These are phyloP conservation scores for Aspergillus chevalieri DNA, from an alignment of 2,329 filamentous ascomycete species.

Conservation along the genomic window DNA sequence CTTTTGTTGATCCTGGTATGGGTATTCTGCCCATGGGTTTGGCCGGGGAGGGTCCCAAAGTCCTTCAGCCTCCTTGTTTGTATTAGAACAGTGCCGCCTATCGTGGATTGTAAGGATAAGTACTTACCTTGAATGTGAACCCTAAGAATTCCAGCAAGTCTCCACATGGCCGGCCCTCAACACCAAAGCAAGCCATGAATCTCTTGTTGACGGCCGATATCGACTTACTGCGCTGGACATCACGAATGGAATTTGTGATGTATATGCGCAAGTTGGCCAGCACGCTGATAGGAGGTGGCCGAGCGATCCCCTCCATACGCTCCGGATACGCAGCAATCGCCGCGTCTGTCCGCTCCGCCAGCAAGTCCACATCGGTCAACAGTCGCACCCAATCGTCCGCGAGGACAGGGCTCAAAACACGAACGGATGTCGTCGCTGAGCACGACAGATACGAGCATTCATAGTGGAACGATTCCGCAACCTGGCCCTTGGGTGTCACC, in stretches of 20 bases:
- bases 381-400: constrained; percentile 42
- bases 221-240: constrained; percentile 44
- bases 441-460: constrained; percentile 56
- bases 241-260: constrained; percentile 52
- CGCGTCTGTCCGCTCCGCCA: constrained; percentile 50
- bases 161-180: constrained; percentile 49
- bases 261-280: constrained; percentile 55
- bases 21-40: constrained; percentile 24
- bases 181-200: constrained; percentile 58
- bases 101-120: neutral
- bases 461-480: constrained; percentile 46
- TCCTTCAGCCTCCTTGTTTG: constrained; percentile 25
- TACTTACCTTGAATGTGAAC: constrained; percentile 46
- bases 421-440: constrained; percentile 47
- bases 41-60: constrained; percentile 41
- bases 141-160: constrained; percentile 53
- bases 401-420: constrained; percentile 50
- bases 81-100: neutral
- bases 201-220: constrained; percentile 58
- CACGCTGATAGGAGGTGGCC: constrained; percentile 49
- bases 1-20: constrained; percentile 35
- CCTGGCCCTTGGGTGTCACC: constrained; percentile 27
- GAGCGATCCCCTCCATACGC: constrained; percentile 48
- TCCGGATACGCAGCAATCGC: constrained; percentile 48
- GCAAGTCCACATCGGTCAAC: constrained; percentile 48